Percentiles rank a stretch among this genome's conserved stretches.
These are phyloP conservation scores for Arachis stenosperma DNA, from an alignment of 306 rosid species.

Conservation along the genomic window DNA sequence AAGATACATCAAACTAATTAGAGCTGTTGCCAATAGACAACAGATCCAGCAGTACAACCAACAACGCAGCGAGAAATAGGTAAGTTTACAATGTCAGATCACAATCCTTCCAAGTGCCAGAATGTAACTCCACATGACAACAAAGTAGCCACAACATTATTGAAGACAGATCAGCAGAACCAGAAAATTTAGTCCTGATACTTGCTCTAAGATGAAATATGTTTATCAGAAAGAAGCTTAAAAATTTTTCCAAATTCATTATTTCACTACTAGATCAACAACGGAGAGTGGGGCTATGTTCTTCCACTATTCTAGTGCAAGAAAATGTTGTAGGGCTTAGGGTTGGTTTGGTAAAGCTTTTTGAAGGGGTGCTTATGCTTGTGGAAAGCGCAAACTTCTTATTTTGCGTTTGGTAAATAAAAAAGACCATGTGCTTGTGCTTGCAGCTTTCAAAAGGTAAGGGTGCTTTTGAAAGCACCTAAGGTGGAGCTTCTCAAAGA, in stretches of 20 bases:
- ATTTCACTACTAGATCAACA: not conserved
- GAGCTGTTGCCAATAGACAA: constrained; percentile 7
- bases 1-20: constrained; percentile 29
- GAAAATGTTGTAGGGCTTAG: not conserved
- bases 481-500: too few species aligned
- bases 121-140: not conserved
- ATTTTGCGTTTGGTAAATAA: too few species aligned
- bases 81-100: constrained; percentile 23
- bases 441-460: too few species aligned
- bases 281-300: constrained; percentile 20
- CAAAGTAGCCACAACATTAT: constrained; percentile 10
- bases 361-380: too few species aligned
- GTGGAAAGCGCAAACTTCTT: too few species aligned
- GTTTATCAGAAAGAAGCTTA: not conserved
- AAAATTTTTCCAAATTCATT: constrained; percentile 1
- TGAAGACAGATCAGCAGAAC: constrained; percentile 21
- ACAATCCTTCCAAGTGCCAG: not conserved
- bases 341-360: too few species aligned
- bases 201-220: not conserved
- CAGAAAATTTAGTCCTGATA: not conserved
- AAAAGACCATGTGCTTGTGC: too few species aligned
- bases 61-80: not conserved
- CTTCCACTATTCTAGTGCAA: not conserved
- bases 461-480: too few species aligned
- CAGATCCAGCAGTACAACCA: constrained; percentile 13